Base-by-base conservation (phyloP, 1,139 yeast species). In the Scheffersomyces segobiensis region DNA sequence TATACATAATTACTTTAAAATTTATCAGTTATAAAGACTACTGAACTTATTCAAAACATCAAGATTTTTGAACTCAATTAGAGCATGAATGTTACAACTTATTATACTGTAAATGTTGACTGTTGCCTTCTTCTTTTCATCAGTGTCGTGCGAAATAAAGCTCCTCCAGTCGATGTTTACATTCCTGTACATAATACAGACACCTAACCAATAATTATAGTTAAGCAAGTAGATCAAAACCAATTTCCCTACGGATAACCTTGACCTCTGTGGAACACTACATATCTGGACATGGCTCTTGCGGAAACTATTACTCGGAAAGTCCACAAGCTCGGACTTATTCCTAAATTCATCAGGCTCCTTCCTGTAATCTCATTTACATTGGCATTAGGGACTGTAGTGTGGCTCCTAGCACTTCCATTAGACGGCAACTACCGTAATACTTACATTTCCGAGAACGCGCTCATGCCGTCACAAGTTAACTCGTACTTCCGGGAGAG, bases 401-500 rank as follows among this genome's bases (percentile, higher is more conserved):
- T 77, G 0, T 89, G 97, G 91, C 76, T 95, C 53, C 73, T 85
- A n/a, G 71, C 79, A 7, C 77, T 91, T 56, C 98, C 99, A 0
- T 65, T 87, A 65, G 89, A 89, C 50, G 98, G 97, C 22, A 91
- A 91, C 70, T 92, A 80, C 69, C 80, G 98, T 57, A 77, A 81
- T 63, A 91, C 97, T 6, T 95, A 95, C 70, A 90, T 93, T 21
- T 89, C 97, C 8, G 99, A 96, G 71, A 96, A 95, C 74, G 99
- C 99, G 47, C 79, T 96, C 71, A 88, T 96, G 91, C 98, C 99
- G 14, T 93, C 96, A 0, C 98, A 95, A 71, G 98, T 95, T 3
- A 89, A 88, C 65, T 89, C 97, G 19, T 93, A 92, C 70, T 96
- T 92, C 71, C 81, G 98, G 59, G 98, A 93, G 66, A 87, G 95